Conservation (phyloP, 2,329 filamentous ascomycete species). For the Aspergillus glaucus region DNA sequence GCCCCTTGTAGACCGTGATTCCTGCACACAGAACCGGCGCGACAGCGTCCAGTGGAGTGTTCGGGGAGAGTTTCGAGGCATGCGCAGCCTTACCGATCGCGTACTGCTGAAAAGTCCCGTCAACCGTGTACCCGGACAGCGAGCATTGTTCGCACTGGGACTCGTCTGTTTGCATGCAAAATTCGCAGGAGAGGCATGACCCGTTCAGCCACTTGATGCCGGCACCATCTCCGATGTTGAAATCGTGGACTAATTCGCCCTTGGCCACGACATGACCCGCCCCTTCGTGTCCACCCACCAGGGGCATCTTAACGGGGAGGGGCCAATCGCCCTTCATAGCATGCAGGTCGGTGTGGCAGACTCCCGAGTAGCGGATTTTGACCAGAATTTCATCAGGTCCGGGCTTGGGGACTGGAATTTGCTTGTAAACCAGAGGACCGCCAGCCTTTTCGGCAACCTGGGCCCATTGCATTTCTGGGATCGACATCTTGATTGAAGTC, state of each 20-base stretch:
- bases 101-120: constrained; percentile 92
- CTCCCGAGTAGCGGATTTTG: constrained; percentile 84
- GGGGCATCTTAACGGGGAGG: constrained; percentile 69
- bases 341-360: constrained; percentile 81
- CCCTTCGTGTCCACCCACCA: constrained; percentile 78
- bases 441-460: constrained; percentile 81
- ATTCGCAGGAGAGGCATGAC: constrained; percentile 74
- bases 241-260: constrained; percentile 68
- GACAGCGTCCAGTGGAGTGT: constrained; percentile 67
- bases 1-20: constrained; percentile 84
- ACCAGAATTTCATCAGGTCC: constrained; percentile 85
- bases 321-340: constrained; percentile 90
- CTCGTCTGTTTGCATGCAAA: constrained; percentile 76
- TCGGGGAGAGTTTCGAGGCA: constrained; percentile 73
- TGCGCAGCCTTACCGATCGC: constrained; percentile 82
- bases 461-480: constrained; percentile 84
- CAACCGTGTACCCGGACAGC: constrained; percentile 86
- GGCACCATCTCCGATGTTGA: constrained; percentile 76
- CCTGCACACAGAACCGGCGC: constrained; percentile 78
- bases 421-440: constrained; percentile 50
- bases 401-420: constrained; percentile 72
- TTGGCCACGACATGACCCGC: constrained; percentile 76
- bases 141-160: constrained; percentile 69
- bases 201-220: constrained; percentile 93
- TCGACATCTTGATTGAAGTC: constrained; percentile 26